Evolutionary conservation across 176 grass and related monocot genomes (phyloP), one percentile per base, ranked within the genome.

Genomic region (Ensete glaucum): DNA sequence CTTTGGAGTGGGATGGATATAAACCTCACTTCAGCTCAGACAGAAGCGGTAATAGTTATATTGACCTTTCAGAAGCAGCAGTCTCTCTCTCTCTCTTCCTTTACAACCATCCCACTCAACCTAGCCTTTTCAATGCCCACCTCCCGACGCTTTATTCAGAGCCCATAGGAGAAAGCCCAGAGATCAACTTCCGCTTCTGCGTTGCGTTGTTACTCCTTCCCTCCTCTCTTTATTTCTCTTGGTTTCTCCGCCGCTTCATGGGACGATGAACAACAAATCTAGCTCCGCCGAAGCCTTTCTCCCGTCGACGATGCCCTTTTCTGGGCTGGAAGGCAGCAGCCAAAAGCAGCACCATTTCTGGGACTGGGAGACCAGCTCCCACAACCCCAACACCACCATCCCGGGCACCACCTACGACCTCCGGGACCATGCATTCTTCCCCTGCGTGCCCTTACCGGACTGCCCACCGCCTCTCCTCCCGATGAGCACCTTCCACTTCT

Each of bases 301-400:
- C 70, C 70, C 70, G n/a, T 72, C 70, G 8, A 54, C 22, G 27
- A 16, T 72, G 50, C 54, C 70, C 29, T 54, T 72, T 24, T 16
- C 51, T 72, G 70, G 50, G 50, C 50, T 54, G 50, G 70, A 53
- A 54, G 69, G 49, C 19, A 72, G 51, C 70, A 54, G 20, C 50
- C 43, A 69, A 20, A 50, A 11, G 29, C 67, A 69, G 70, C 70
- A 72, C 12, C 50, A 65, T 65, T 13, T 20, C 43, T 72, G 70
- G 70, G 70, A 72, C 50, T 72, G 70, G 70, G 70, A 72, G 10
- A 72, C 70, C 70, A 72, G n/a, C 70, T 53, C 70, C 67, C 67
- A 69, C 67, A 14, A 69, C 15, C 67, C 12, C 15, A 34, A 8
- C 15, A 50, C 3, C 19, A 4, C n/a, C n/a, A 20, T 14, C 70